phyloP scores from a whole-genome alignment of 768 basidiomycete genomes.

The Calocybe indica region DNA sequence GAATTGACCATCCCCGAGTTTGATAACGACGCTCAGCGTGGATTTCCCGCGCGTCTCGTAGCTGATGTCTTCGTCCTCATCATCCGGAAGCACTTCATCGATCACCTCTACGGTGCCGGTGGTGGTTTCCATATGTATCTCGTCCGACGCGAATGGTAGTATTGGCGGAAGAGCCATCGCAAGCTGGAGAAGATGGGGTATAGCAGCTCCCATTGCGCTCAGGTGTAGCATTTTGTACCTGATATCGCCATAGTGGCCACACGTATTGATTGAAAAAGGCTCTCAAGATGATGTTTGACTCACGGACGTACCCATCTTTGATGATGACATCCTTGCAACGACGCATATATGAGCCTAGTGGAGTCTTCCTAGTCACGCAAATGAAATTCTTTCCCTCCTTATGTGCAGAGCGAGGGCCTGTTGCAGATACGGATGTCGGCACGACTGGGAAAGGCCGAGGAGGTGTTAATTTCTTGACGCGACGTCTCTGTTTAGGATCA shows the following conservation, averaged over 20 bases:
- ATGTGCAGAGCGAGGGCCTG: constrained; percentile 75
- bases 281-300: too few species aligned
- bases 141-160: constrained; percentile 59
- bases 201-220: constrained; percentile 85
- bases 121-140: constrained; percentile 54
- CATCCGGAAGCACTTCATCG: constrained; percentile 75
- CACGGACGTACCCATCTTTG: constrained; percentile 55
- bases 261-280: too few species aligned
- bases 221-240: constrained; percentile 73
- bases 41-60: constrained; percentile 71
- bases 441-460: constrained; percentile 75
- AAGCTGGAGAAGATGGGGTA: constrained; percentile 72
- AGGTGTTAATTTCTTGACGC: constrained; percentile 64
- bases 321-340: constrained; percentile 70
- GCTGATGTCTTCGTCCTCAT: constrained; percentile 63
- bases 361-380: constrained; percentile 73
- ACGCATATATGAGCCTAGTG: constrained; percentile 66
- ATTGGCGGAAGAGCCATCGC: constrained; percentile 65
- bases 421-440: constrained; percentile 67
- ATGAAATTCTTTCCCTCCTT: constrained; percentile 78
- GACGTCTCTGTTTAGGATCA: constrained; percentile 13
- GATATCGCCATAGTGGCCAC: neutral
- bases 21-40: constrained; percentile 53
- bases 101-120: constrained; percentile 71
- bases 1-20: constrained; percentile 56